phyloP scores from a whole-genome alignment of 371 early-diverging fungal genomes.

The Rhizopus delemar region DNA sequence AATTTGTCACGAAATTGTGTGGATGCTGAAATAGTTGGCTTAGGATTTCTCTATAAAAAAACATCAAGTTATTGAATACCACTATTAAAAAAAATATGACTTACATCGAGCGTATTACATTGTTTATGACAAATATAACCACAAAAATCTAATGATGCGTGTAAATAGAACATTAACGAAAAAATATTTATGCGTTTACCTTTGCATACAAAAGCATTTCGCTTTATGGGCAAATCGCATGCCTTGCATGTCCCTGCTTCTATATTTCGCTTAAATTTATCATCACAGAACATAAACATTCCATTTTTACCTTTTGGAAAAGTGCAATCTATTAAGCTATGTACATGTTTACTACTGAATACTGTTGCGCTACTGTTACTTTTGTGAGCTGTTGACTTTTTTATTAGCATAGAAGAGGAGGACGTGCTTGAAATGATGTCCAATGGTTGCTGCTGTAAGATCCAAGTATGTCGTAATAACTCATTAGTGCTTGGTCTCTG shows the following conservation, averaged over 20 bases:
- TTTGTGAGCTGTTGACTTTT: not conserved
- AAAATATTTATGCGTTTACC: conserved; percentile 13
- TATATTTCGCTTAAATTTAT: not conserved
- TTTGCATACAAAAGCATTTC: conserved; percentile 47
- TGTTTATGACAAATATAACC: conserved; percentile 48
- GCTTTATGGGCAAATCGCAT: conserved; percentile 37
- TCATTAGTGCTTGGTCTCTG: conserved; percentile 59
- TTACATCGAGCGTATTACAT: conserved; percentile 11
- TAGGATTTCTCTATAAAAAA: conserved; percentile 13
- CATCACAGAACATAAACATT: not conserved
- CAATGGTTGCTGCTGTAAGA: conserved; percentile 41
- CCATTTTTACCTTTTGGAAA: conserved; percentile 41
- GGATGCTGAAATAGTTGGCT: conserved; percentile 36
- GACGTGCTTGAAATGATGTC: not conserved
- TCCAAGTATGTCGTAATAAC: conserved; percentile 78
- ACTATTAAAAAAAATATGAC: not conserved
- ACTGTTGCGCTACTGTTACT: conserved; percentile 2
- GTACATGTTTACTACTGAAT: conserved; percentile 17
- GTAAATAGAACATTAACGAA: not conserved
- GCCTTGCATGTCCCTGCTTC: conserved; percentile 42
- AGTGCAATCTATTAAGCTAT: conserved; percentile 46
- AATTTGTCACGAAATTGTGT: conserved; percentile 35
- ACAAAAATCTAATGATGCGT: conserved; percentile 24
- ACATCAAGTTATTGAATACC: not conserved
- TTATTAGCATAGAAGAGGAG: not conserved